Evolutionary conservation across 805 yeast genomes (phyloP).

Genomic region (Hanseniaspora taiwanica): DNA sequence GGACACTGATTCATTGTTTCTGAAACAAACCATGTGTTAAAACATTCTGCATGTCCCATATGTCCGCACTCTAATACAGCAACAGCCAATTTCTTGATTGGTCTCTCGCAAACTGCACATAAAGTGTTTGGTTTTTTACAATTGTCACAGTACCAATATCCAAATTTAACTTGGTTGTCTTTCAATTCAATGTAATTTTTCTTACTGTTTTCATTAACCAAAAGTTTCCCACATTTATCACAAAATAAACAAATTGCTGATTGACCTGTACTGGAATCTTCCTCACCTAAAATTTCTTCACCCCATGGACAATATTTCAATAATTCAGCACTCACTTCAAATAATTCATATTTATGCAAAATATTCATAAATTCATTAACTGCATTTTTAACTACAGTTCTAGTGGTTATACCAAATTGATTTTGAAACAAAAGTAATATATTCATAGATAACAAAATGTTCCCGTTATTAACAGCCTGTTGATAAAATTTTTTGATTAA

Average conservation of each 20-base stretch:
- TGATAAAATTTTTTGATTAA: conserved; percentile 18
- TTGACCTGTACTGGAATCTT: conserved; percentile 10
- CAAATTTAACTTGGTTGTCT: conserved; percentile 29
- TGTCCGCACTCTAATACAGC: conserved; percentile 68
- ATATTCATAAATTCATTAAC: conserved; percentile 19
- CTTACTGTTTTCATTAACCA: conserved; percentile 46
- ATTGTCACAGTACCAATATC: conserved; percentile 75
- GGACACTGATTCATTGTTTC: conserved; percentile 65
- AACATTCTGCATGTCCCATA: conserved; percentile 70
- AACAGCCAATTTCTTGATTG: conserved; percentile 59
- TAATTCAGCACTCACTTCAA: conserved; percentile 23
- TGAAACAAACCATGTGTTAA: conserved; percentile 61
- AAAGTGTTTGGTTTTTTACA: conserved; percentile 49
- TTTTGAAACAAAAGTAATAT: conserved; percentile 21
- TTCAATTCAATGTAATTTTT: conserved; percentile 18
- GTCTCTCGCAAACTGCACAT: conserved; percentile 70
- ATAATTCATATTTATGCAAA: conserved; percentile 21
- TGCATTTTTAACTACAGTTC: conserved; percentile 17
- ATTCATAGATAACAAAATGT: conserved; percentile 17
- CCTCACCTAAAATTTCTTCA: conserved; percentile 16
- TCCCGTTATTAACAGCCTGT: conserved; percentile 21
- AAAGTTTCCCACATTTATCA: conserved; percentile 42
- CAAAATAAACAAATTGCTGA: conserved; percentile 44
- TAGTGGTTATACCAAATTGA: conserved; percentile 15
- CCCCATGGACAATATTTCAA: conserved; percentile 22